Evolutionary conservation across 345 rosid species (phyloP), one percentile per base, ranked within the genome.

Genomic region (Anacardium occidentale): DNA sequence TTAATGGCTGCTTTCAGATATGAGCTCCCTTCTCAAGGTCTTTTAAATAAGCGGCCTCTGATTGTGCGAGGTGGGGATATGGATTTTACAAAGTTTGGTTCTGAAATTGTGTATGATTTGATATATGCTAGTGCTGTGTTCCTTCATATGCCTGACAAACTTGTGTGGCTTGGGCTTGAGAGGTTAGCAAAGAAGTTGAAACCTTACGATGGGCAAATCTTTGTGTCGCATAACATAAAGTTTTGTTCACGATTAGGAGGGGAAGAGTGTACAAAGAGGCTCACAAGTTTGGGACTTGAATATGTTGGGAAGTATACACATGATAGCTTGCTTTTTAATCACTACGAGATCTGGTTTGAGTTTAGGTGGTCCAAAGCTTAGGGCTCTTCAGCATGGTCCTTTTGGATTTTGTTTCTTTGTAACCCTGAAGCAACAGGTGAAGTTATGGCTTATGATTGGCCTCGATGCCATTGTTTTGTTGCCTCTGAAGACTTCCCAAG

Each of bases 51-150:
- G 73, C 92, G 96, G 0, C 99, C 99, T 29, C 61, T 86, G 62
- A 89, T 96, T 70, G 88, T 93, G 52, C 81, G 79, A 66, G 99
- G 99, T 0, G 92, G 93, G 61, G 97, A 90, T 76, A 96, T 96
- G 99, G 93, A 93, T 75, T 91, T 93, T 71, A 74, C 86, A 50
- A 85, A 80, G 83, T 91, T 93, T 73, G 95, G 96, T 66, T 76
- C 89, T 0, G 83, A 64, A 22, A 74, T 77, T 24, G 66, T 67
- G n/a, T 96, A 96, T 57, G 94, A 93, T 82, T 76, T 96, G 79
- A 89, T 93, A 73, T 93, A 96, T 73, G 94, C 99, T 10, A 96
- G 98, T 83, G 96, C 98, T 3, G 99, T 93, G 74, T 96, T 96
- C 57, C 94, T 96, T 72, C 99, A 96, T 80, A 89, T 96, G 97